phyloP scores from a whole-genome alignment of 2,329 filamentous ascomycete species.

The Penicillium fuscoglaucum region DNA sequence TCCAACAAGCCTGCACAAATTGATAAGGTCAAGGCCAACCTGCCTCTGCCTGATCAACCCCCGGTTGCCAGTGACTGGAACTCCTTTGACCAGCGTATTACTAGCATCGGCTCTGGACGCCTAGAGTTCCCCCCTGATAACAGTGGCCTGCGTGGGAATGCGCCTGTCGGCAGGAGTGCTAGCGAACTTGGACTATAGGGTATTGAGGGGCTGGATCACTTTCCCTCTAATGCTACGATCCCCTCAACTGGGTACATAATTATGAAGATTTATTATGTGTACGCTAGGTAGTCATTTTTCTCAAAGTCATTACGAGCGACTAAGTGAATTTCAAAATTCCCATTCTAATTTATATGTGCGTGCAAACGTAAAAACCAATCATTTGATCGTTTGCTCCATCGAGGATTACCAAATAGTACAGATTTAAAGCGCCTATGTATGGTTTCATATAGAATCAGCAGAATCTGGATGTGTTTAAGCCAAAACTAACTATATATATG shows the following conservation, averaged over 20 bases:
- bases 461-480: background rate
- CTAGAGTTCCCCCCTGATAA: slow-evolving; percentile 51
- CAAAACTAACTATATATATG: background rate
- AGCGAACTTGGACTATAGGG: slow-evolving; percentile 61
- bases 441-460: background rate
- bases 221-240: slow-evolving; percentile 62
- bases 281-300: slow-evolving; percentile 19
- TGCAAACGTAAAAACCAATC: background rate
- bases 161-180: slow-evolving; percentile 58
- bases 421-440: background rate
- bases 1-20: slow-evolving; percentile 64
- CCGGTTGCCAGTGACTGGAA: slow-evolving; percentile 77
- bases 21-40: slow-evolving; percentile 67
- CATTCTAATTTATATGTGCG: background rate
- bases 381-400: background rate
- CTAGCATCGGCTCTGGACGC: slow-evolving; percentile 68
- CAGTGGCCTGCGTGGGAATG: slow-evolving; percentile 59
- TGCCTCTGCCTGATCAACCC: slow-evolving; percentile 77
- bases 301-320: slow-evolving; percentile 19
- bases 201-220: slow-evolving; percentile 55
- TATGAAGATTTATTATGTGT: slow-evolving; percentile 12
- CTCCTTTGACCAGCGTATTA: slow-evolving; percentile 65
- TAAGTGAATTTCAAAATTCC: slow-evolving; percentile 9
- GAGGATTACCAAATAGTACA: background rate
- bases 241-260: slow-evolving; percentile 43